Evolutionary conservation across 2,329 filamentous ascomycete genomes (phyloP).

Genomic region (Pestalotiopsis sp.): DNA sequence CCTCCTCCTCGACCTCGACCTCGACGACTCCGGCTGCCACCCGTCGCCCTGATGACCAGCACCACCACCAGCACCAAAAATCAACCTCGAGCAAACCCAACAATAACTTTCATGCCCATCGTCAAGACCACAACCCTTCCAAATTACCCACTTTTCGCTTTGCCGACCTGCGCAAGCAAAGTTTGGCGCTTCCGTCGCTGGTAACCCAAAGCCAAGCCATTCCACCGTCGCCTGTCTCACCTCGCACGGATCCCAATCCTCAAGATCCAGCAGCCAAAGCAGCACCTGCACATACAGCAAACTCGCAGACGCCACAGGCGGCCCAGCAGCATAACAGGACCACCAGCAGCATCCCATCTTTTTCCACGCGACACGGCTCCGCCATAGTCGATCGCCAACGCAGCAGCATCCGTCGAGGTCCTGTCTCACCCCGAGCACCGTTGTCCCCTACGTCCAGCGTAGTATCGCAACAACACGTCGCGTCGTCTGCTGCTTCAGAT

Average conservation of each 20-base stretch:
- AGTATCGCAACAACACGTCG: conserved; percentile 26
- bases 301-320: background rate
- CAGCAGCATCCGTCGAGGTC: conserved; percentile 22
- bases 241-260: conserved; percentile 27
- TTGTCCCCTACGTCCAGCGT: conserved; percentile 23
- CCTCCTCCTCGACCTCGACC: background rate
- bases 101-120: conserved; percentile 44
- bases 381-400: conserved; percentile 14
- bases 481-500: conserved; percentile 38
- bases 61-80: conserved; percentile 14
- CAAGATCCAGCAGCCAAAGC: conserved; percentile 20
- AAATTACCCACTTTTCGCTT: conserved; percentile 59
- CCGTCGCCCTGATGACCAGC: conserved; percentile 4
- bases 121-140: conserved; percentile 55
- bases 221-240: conserved; percentile 43
- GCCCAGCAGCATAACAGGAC: conserved; percentile 21
- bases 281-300: conserved; percentile 18
- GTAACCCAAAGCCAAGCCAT: conserved; percentile 29
- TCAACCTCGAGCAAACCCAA: conserved; percentile 15
- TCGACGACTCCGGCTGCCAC: background rate
- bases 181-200: conserved; percentile 34
- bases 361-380: conserved; percentile 21
- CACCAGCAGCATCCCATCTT: conserved; percentile 19
- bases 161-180: conserved; percentile 46
- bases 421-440: conserved; percentile 26